These are phyloP conservation scores for Penicillium crustosum DNA, from an alignment of 2,329 filamentous ascomycete species.

Conservation along the genomic window DNA sequence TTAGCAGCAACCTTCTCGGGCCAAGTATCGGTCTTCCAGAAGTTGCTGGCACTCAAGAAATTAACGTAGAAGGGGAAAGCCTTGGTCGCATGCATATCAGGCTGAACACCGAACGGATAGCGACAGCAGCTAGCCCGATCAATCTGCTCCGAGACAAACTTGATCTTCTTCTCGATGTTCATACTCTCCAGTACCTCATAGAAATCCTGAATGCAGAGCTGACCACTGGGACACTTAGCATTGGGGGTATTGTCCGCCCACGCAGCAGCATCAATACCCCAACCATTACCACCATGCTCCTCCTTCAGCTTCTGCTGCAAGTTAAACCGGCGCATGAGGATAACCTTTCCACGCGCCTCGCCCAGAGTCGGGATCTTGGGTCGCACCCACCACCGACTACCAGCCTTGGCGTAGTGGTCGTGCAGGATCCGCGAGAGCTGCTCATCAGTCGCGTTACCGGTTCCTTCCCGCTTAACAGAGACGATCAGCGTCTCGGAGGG, in stretches of 20 bases:
- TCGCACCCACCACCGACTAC: slow-evolving; percentile 73
- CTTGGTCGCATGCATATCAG: slow-evolving; percentile 46
- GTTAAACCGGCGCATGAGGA: slow-evolving; percentile 78
- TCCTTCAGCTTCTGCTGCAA: slow-evolving; percentile 53
- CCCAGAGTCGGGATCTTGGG: slow-evolving; percentile 75
- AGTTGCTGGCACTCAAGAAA: slow-evolving; percentile 87
- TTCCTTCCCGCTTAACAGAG: slow-evolving; percentile 87
- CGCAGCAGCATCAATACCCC: slow-evolving; percentile 58
- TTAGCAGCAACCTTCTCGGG: slow-evolving; percentile 86
- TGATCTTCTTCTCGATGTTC: slow-evolving; percentile 79
- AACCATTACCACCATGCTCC: slow-evolving; percentile 52
- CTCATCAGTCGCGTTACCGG: slow-evolving; percentile 74
- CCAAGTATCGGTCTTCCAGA: slow-evolving; percentile 91
- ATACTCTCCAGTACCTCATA: slow-evolving; percentile 78
- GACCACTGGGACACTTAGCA: slow-evolving; percentile 66
- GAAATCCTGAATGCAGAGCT: slow-evolving; percentile 88
- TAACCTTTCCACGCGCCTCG: slow-evolving; percentile 75
- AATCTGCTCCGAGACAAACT: slow-evolving; percentile 71
- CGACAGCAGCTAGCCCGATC: slow-evolving; percentile 63
- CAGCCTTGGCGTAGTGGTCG: slow-evolving; percentile 63
- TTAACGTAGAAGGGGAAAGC: slow-evolving; percentile 77
- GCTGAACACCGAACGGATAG: slow-evolving; percentile 40
- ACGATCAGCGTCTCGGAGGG: slow-evolving; percentile 81
- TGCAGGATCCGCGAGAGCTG: slow-evolving; percentile 74
- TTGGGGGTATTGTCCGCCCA: slow-evolving; percentile 92